Base-by-base conservation (phyloP, 176 grass and related monocot species). In the Carex parvula region DNA sequence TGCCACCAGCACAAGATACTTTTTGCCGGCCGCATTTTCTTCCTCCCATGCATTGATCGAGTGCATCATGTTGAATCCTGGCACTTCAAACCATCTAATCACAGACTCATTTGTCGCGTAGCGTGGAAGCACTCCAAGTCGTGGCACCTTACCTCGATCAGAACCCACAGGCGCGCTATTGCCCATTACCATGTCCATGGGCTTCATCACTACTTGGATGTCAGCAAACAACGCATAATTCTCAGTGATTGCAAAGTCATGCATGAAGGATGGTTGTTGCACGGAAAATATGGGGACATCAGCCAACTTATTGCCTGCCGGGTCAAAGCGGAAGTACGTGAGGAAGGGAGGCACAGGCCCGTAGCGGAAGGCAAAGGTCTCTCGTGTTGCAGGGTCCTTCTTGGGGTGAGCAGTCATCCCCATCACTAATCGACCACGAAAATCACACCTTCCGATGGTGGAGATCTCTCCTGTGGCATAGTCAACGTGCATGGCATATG, bases 351-450 rank as follows among this genome's bases (percentile, higher is more conserved):
- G 94, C 10, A 97, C 29, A 32, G 84, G 92, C 1, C 92, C 90
- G 71, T 92, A 92, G 12, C 92, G 90, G 87, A 97, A 97, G 52
- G 94, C 90, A 65, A 92, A 97, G 52, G 90, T 17, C 84, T 97
- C 94, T 20, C 92, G 87, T 0, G 94, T 94, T 80, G 83, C 33
- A 1, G 85, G 87, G 50, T 97, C 92, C 61, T 90, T 94, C 87
- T 97, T 97, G 5, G 92, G 94, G 87, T 94, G 94, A 37, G 94
- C 94, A 13, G 94, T 97, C 94, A 97, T 97, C 69, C 89, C 90
- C 92, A 97, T 92, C 67, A 57, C 18, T 72, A 94, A 84, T 16
- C 65, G 84, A 66, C 92, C 92, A 18, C 84, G 81, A 54, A 97
- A 97, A 84, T 97, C 90, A 20, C 81, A 84, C 39, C 94, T 82